Conservation (phyloP, 1,139 yeast genomes). For the Candida neerlandica region DNA sequence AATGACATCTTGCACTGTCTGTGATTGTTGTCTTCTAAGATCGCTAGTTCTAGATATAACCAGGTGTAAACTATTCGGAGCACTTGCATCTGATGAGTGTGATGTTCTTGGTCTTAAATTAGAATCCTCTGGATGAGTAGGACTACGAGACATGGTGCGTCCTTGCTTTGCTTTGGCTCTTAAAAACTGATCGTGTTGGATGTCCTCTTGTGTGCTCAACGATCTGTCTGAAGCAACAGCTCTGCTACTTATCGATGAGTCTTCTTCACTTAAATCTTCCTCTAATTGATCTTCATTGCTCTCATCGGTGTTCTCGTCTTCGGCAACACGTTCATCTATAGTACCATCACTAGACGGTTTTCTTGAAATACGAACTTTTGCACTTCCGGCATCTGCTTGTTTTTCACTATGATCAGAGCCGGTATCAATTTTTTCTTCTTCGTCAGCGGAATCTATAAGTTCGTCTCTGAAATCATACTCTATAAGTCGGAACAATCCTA, state of each 20-base stretch:
- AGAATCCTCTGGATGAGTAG: background rate
- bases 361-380: slow-evolving; percentile 4
- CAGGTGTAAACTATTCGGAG: slow-evolving; percentile 18
- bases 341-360: slow-evolving; percentile 3
- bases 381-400: slow-evolving; percentile 14
- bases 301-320: background rate
- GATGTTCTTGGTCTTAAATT: slow-evolving; percentile 17
- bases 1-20: slow-evolving; percentile 59
- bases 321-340: background rate
- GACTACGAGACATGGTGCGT: background rate
- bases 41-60: slow-evolving; percentile 35
- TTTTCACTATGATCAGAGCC: slow-evolving; percentile 11
- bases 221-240: slow-evolving; percentile 8
- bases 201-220: slow-evolving; percentile 12
- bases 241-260: slow-evolving; percentile 7
- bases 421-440: slow-evolving; percentile 5
- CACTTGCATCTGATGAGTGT: slow-evolving; percentile 12
- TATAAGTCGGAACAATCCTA: slow-evolving; percentile 74
- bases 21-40: slow-evolving; percentile 48
- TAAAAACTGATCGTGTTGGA: slow-evolving; percentile 25
- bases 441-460: slow-evolving; percentile 10
- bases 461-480: slow-evolving; percentile 63
- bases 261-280: background rate
- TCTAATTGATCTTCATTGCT: background rate
- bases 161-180: slow-evolving; percentile 13